Percentiles rank a stretch among this genome's conserved stretches.
phyloP scores from a whole-genome alignment of 1,284 basidiomycete genomes.

The Puccinia novopanici region DNA sequence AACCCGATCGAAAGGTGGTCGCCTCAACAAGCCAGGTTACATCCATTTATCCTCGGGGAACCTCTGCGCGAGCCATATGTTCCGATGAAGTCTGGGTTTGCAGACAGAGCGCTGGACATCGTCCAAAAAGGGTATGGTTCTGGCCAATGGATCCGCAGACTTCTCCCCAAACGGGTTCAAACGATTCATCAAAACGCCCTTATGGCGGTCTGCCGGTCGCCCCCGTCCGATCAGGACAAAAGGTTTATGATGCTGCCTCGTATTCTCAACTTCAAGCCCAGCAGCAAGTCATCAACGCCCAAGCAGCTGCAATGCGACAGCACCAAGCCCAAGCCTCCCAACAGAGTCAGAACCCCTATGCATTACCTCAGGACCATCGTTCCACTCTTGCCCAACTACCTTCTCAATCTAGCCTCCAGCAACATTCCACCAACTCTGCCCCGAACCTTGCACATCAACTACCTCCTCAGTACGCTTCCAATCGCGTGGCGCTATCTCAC shows the following conservation, averaged over 20 bases:
- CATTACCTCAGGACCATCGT: conserved; percentile 43
- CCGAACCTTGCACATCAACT: conserved; percentile 54
- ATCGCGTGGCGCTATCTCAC: conserved; percentile 40
- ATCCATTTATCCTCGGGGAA: conserved; percentile 98
- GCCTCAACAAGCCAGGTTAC: conserved; percentile 89
- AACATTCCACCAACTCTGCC: conserved; percentile 53
- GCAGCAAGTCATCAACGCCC: conserved; percentile 88
- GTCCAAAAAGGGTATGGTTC: conserved; percentile 35
- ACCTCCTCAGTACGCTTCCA: conserved; percentile 52
- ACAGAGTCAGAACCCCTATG: conserved; percentile 56
- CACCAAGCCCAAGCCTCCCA: conserved; percentile 58
- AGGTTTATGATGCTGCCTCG: conserved; percentile 85
- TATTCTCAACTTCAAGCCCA: conserved; percentile 93
- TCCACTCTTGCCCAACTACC: conserved; percentile 47
- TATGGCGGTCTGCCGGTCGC: conserved; percentile 82
- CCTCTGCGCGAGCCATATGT: conserved; percentile 71
- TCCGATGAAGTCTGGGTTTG: conserved; percentile 50
- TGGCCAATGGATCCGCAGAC: conserved; percentile 43
- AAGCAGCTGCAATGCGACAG: conserved; percentile 59
- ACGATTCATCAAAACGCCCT: conserved; percentile 68
- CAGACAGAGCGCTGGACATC: conserved; percentile 46
- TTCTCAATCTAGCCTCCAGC: conserved; percentile 60
- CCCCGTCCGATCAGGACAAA: conserved; percentile 70
- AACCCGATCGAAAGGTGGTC: conserved; percentile 96
- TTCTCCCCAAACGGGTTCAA: conserved; percentile 60